A percentile compares a stretch with the other conserved stretches of the same genome.
phyloP scores from a whole-genome alignment of 768 basidiomycete genomes.

The Pluteus cervinus region DNA sequence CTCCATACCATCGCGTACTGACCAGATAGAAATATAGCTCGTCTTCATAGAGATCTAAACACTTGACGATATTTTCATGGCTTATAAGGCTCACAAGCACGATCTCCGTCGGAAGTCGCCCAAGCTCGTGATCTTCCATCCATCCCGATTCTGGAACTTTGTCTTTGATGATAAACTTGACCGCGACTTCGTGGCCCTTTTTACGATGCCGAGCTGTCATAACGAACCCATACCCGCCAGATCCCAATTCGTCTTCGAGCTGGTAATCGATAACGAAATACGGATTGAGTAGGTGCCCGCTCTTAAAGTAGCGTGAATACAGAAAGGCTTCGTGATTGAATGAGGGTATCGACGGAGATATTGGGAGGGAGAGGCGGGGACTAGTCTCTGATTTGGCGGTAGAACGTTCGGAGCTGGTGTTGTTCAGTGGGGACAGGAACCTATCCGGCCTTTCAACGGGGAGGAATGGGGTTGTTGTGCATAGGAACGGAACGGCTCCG shows the following conservation, averaged over 20 bases:
- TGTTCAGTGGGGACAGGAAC: too few species aligned
- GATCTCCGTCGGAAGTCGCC: slow-evolving; percentile 76
- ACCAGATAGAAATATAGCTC: slow-evolving; percentile 82
- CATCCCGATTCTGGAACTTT: slow-evolving; percentile 52
- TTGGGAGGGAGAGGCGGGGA: slow-evolving; percentile 6
- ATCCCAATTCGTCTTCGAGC: slow-evolving; percentile 76
- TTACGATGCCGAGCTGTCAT: slow-evolving; percentile 71
- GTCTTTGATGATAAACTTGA: slow-evolving; percentile 93
- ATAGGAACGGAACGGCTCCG: too few species aligned
- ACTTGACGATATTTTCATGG: slow-evolving; percentile 80
- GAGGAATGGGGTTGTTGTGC: too few species aligned
- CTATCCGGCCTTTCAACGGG: too few species aligned
- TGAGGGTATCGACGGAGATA: slow-evolving; percentile 7
- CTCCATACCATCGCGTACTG: slow-evolving; percentile 19
- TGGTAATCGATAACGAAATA: slow-evolving; percentile 55
- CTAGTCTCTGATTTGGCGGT: slow-evolving; percentile 1
- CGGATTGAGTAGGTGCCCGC: slow-evolving; percentile 51
- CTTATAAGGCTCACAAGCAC: slow-evolving; percentile 66
- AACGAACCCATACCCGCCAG: slow-evolving; percentile 94
- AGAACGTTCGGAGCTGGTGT: not conserved
- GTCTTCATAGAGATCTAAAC: slow-evolving; percentile 83
- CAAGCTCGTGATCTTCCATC: slow-evolving; percentile 56
- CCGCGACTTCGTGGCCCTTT: slow-evolving; percentile 69
- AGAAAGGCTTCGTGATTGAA: slow-evolving; percentile 27
- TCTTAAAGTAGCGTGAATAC: slow-evolving; percentile 45